Conservation (phyloP, 2,329 filamentous ascomycete species). For the Taxawa tesnikishii region DNA sequence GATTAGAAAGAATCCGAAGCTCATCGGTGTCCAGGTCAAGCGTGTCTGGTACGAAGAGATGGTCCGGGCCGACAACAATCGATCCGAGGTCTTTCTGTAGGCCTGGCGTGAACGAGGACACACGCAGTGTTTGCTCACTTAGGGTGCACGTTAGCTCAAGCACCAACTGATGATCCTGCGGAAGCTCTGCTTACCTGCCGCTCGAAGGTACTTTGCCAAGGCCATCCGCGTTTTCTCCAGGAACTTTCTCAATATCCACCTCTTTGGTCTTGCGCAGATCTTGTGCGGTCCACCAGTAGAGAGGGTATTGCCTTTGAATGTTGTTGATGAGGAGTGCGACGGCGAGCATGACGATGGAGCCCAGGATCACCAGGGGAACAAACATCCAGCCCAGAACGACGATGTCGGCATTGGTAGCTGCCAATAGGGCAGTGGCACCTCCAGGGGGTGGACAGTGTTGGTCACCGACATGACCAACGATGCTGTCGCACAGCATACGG, state of each 20-base stretch:
- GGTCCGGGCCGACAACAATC: constrained; percentile 20
- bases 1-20: constrained; percentile 19
- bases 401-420: constrained; percentile 26
- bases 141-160: not conserved
- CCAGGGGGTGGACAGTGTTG: constrained; percentile 37
- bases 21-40: constrained; percentile 24
- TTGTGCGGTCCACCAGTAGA: constrained; percentile 34
- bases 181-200: constrained; percentile 5
- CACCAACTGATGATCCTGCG: constrained; percentile 7
- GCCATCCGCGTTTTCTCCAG: constrained; percentile 5
- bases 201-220: constrained; percentile 4
- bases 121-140: constrained; percentile 10
- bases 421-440: constrained; percentile 35
- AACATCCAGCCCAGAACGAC: constrained; percentile 34
- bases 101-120: too few relatives aligned
- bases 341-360: constrained; percentile 27
- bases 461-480: constrained; percentile 34
- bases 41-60: constrained; percentile 22
- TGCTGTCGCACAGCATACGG: constrained; percentile 28
- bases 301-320: constrained; percentile 31
- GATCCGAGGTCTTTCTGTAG: constrained; percentile 10
- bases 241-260: constrained; percentile 8
- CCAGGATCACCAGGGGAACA: constrained; percentile 28
- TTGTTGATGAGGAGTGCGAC: constrained; percentile 34
- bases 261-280: constrained; percentile 13